Conservation (phyloP, 352 stramenopile genomes). For the Thraustochytrium striatum region DNA sequence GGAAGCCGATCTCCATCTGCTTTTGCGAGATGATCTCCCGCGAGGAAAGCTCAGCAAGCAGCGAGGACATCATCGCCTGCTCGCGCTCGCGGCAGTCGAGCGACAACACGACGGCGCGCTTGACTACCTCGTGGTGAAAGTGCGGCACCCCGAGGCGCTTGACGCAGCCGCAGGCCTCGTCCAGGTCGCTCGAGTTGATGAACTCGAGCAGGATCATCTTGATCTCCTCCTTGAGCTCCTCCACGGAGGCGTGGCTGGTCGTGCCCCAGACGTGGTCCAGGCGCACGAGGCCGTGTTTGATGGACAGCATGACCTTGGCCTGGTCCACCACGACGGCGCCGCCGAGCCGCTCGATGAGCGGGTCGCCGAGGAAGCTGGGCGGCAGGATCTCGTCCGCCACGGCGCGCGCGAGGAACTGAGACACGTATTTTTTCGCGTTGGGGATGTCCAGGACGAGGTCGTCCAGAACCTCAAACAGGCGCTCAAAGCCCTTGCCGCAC, state of each 20-base stretch:
- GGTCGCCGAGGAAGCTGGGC: conserved; percentile 92
- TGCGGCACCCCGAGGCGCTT: conserved; percentile 35
- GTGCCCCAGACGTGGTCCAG: conserved; percentile 94
- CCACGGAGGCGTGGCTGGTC: conserved; percentile 73
- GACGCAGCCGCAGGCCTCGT: conserved; percentile 38
- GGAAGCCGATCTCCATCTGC: conserved; percentile 50
- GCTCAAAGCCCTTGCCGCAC: conserved; percentile 81
- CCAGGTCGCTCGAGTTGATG: conserved; percentile 45
- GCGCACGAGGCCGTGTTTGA: conserved; percentile 88
- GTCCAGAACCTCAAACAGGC: conserved; percentile 88
- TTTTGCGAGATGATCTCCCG: conserved; percentile 40
- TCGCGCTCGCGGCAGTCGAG: conserved; percentile 48
- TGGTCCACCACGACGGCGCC: conserved; percentile 85
- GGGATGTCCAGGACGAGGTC: conserved; percentile 93
- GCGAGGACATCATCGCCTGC: conserved; percentile 46
- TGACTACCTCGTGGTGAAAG: conserved; percentile 52
- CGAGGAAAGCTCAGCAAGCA: conserved; percentile 24
- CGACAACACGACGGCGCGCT: conserved; percentile 46
- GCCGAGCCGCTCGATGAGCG: conserved; percentile 85
- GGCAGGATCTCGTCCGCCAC: conserved; percentile 97
- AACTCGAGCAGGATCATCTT: conserved; percentile 64
- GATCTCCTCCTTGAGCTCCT: conserved; percentile 85
- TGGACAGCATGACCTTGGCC: conserved; percentile 89
- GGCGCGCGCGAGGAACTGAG: conserved; percentile 86
- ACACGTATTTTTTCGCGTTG: conserved; percentile 60